These are phyloP conservation scores for Mortierella hygrophila DNA, from an alignment of 192 early-diverging fungal species.

Conservation along the genomic window DNA sequence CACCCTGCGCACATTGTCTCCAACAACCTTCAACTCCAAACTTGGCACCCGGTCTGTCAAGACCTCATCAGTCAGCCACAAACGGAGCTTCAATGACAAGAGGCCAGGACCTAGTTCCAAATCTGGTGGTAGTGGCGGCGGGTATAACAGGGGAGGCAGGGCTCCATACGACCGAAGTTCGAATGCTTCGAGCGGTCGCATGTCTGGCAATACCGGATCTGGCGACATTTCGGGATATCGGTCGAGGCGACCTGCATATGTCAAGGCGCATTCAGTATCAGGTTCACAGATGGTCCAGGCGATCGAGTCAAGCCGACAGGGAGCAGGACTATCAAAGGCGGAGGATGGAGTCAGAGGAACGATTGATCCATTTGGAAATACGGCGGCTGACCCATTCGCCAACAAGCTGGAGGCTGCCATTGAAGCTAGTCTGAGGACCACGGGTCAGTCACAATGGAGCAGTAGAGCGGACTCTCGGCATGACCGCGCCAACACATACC, in stretches of 20 bases:
- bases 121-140: neutral
- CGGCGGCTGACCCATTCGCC: constrained; percentile 40
- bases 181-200: neutral
- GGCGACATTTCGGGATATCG: neutral
- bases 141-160: neutral
- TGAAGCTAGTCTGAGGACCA: constrained; percentile 14
- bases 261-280: constrained; percentile 27
- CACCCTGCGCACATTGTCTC: neutral
- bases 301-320: constrained; percentile 38
- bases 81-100: neutral
- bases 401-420: constrained; percentile 53
- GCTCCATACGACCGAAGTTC: neutral
- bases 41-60: constrained; percentile 13
- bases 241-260: constrained; percentile 15
- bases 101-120: neutral
- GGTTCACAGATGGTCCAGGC: constrained; percentile 46
- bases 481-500: neutral
- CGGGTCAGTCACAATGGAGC: neutral
- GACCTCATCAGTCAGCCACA: constrained; percentile 7
- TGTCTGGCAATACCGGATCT: neutral
- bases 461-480: constrained; percentile 4
- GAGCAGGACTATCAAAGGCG: neutral
- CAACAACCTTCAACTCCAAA: neutral
- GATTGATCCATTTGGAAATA: constrained; percentile 29
- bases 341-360: neutral